Percentiles rank a stretch among this genome's conserved stretches.
These are phyloP conservation scores for Mucor sp. DNA, from an alignment of 371 early-diverging fungal genomes.

Conservation along the genomic window DNA sequence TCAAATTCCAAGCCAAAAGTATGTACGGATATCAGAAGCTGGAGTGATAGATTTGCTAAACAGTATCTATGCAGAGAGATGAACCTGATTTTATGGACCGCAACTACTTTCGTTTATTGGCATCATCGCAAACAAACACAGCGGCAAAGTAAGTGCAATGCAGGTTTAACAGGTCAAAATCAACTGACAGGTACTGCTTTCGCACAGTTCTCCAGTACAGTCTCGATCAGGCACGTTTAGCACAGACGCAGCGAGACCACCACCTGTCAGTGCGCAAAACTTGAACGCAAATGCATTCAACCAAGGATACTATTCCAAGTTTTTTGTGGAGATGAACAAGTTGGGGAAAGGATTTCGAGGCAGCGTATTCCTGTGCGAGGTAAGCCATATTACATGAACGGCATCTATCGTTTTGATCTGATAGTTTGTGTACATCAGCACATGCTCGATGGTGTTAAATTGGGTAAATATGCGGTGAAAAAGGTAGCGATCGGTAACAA, in stretches of 20 bases:
- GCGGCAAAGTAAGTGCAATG: constrained; percentile 38
- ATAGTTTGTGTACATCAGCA: constrained; percentile 42
- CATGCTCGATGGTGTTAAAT: constrained; percentile 77
- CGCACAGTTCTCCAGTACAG: constrained; percentile 16
- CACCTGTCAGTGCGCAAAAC: constrained; percentile 5
- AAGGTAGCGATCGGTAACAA: constrained; percentile 91
- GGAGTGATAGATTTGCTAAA: neutral
- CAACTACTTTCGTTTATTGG: constrained; percentile 67
- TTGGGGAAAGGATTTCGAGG: constrained; percentile 92
- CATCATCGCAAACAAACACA: constrained; percentile 27
- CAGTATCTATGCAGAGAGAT: constrained; percentile 5
- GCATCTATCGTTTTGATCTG: neutral
- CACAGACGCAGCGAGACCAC: neutral
- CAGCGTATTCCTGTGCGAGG: constrained; percentile 87
- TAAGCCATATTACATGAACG: constrained; percentile 6
- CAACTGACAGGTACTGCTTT: neutral
- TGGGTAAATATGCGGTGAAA: constrained; percentile 92
- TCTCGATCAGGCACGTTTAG: constrained; percentile 20
- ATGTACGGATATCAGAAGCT: neutral
- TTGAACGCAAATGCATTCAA: constrained; percentile 67
- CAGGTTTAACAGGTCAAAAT: neutral
- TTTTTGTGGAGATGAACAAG: constrained; percentile 85
- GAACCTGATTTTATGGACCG: constrained; percentile 60
- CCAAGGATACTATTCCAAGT: constrained; percentile 93
- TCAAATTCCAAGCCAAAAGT: neutral